phyloP scores from a whole-genome alignment of 179 eudicot species.

The Beta macrorhiza region DNA sequence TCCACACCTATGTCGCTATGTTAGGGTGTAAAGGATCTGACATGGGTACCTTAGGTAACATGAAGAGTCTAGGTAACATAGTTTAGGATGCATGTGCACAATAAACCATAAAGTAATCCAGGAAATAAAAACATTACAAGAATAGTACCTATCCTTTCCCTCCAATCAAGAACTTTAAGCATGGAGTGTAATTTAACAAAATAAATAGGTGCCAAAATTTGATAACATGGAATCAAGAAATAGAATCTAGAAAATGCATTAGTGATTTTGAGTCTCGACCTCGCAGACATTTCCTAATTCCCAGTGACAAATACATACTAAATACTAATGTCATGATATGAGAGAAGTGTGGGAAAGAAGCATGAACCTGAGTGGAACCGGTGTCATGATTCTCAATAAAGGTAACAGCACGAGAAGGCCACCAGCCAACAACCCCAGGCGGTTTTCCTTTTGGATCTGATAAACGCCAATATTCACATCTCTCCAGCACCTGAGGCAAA shows the following conservation, averaged over 20 bases:
- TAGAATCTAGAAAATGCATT: background rate
- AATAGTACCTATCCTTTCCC: background rate
- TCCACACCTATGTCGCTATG: too few relatives aligned
- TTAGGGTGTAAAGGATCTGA: too few relatives aligned
- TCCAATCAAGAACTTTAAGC: background rate
- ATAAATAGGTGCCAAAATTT: background rate
- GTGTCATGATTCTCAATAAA: slow-evolving; percentile 99
- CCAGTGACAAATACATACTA: too few relatives aligned
- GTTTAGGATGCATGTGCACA: too few relatives aligned
- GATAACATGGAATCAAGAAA: background rate
- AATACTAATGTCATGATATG: background rate
- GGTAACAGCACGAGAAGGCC: slow-evolving; percentile 99
- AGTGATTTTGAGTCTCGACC: background rate
- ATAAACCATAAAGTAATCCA: background rate
- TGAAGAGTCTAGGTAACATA: too few relatives aligned
- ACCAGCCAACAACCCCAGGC: slow-evolving; percentile 99
- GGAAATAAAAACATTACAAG: background rate
- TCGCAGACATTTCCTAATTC: background rate
- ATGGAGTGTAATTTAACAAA: background rate
- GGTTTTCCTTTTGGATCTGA: slow-evolving; percentile 86
- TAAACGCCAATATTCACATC: slow-evolving; percentile 97
- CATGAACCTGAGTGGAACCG: slow-evolving; percentile 93
- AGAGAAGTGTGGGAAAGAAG: background rate
- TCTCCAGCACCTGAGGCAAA: slow-evolving; percentile 59
- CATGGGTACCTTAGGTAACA: too few relatives aligned